Conservation (phyloP, 805 yeast genomes). For the Candida glaebosa region DNA sequence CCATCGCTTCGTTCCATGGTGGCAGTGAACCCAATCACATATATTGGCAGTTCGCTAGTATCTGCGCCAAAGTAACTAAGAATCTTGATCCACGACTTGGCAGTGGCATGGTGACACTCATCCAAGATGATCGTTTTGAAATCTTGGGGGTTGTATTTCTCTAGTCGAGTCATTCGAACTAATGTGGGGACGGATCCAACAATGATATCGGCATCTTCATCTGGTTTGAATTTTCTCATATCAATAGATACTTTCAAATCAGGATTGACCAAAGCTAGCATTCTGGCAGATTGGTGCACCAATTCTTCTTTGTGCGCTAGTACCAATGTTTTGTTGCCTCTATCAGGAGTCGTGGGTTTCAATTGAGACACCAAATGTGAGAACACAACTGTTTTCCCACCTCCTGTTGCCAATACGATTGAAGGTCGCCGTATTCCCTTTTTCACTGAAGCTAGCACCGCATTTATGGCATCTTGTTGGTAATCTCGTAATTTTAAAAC, state of each 20-base stretch:
- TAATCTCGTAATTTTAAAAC: conserved; percentile 41
- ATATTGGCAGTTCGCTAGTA: conserved; percentile 38
- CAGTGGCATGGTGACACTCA: conserved; percentile 91
- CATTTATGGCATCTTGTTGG: conserved; percentile 66
- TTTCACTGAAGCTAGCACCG: conserved; percentile 47
- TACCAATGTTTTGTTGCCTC: conserved; percentile 47
- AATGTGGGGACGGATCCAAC: conserved; percentile 78
- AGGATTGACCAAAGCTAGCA: conserved; percentile 49
- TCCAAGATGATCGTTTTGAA: conserved; percentile 77
- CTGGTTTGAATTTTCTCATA: conserved; percentile 53
- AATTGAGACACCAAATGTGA: conserved; percentile 50
- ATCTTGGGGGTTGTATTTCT: conserved; percentile 51
- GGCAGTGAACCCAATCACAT: conserved; percentile 83
- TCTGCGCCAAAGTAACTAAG: conserved; percentile 56
- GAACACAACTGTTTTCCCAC: conserved; percentile 88
- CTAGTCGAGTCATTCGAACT: conserved; percentile 42
- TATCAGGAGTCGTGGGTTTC: conserved; percentile 20
- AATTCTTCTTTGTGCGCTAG: conserved; percentile 82
- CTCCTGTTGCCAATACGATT: conserved; percentile 88
- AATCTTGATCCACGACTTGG: conserved; percentile 59
- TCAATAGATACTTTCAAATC: conserved; percentile 57
- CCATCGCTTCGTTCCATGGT: conserved; percentile 80
- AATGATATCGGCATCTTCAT: conserved; percentile 54
- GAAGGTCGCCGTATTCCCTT: conserved; percentile 58
- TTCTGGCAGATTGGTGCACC: conserved; percentile 61